Conservation (phyloP, 148 eudicot genomes). For the Amaranthus cruentus region DNA sequence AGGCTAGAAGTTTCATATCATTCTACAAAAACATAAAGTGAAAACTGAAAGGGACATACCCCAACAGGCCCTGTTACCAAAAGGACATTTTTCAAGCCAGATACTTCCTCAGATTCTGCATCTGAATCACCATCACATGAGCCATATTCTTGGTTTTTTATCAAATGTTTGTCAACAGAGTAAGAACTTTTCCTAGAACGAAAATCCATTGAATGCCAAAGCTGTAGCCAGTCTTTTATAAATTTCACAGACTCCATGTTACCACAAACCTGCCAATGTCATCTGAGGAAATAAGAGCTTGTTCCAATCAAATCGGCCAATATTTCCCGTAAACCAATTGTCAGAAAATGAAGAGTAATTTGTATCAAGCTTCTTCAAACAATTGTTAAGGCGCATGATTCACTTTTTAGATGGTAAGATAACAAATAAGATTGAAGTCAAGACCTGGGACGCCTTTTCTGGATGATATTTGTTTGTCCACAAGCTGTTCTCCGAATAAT, state of each 20-base stretch:
- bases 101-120: slow-evolving; percentile 37
- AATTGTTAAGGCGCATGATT: background rate
- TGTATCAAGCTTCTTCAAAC: background rate
- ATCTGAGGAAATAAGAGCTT: background rate
- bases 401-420: background rate
- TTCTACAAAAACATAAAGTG: background rate
- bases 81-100: slow-evolving; percentile 75
- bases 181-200: slow-evolving; percentile 33
- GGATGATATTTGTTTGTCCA: slow-evolving; percentile 94
- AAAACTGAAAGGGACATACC: slow-evolving; percentile 41
- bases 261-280: slow-evolving; percentile 74
- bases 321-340: background rate
- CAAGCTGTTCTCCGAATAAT: slow-evolving; percentile 64
- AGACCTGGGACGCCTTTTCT: slow-evolving; percentile 76
- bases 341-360: background rate
- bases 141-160: slow-evolving; percentile 35
- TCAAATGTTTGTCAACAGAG: slow-evolving; percentile 23
- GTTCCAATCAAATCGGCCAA: background rate
- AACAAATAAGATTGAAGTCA: slow-evolving; percentile 9
- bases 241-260: slow-evolving; percentile 64
- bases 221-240: slow-evolving; percentile 75
- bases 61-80: slow-evolving; percentile 94
- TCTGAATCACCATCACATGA: slow-evolving; percentile 49
- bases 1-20: background rate
- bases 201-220: slow-evolving; percentile 65